phyloP scores from a whole-genome alignment of 2,329 filamentous ascomycete genomes.

The Colletotrichum sp. region DNA sequence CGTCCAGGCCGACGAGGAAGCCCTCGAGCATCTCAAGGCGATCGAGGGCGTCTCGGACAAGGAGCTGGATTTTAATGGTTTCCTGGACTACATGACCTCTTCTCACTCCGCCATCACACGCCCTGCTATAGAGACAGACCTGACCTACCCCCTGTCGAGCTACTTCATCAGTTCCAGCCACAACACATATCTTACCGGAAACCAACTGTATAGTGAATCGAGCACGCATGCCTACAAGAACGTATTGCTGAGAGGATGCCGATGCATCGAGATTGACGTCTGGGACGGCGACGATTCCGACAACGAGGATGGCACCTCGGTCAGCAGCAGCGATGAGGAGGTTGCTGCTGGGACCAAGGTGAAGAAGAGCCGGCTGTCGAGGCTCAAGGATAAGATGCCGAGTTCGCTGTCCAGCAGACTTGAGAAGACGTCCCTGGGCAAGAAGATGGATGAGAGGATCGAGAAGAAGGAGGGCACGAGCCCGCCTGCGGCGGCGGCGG shows the following conservation, averaged over 20 bases:
- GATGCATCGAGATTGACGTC: conserved; percentile 93
- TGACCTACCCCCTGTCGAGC: conserved; percentile 82
- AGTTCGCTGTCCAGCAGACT: conserved; percentile 48
- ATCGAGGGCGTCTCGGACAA: conserved; percentile 31
- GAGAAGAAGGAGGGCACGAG: conserved; percentile 23
- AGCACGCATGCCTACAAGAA: conserved; percentile 89
- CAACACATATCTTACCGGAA: conserved; percentile 91
- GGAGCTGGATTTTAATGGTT: conserved; percentile 51
- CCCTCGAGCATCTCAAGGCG: not conserved
- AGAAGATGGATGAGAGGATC: conserved; percentile 41
- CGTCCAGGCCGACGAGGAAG: conserved; percentile 44
- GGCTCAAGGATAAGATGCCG: conserved; percentile 64
- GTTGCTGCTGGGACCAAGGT: not conserved
- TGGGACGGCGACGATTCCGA: conserved; percentile 86
- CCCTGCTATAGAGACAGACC: conserved; percentile 48
- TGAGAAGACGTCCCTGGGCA: conserved; percentile 52
- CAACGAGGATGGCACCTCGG: conserved; percentile 65
- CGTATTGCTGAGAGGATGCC: conserved; percentile 82
- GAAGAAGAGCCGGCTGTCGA: conserved; percentile 59
- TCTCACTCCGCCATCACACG: conserved; percentile 46
- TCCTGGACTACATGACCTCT: conserved; percentile 63
- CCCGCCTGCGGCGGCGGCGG: not conserved
- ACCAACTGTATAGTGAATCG: conserved; percentile 85
- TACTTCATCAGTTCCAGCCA: conserved; percentile 96
- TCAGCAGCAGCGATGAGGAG: conserved; percentile 55